Conservation (phyloP, 345 rosid species). For the Rhodomyrtus tomentosa region DNA sequence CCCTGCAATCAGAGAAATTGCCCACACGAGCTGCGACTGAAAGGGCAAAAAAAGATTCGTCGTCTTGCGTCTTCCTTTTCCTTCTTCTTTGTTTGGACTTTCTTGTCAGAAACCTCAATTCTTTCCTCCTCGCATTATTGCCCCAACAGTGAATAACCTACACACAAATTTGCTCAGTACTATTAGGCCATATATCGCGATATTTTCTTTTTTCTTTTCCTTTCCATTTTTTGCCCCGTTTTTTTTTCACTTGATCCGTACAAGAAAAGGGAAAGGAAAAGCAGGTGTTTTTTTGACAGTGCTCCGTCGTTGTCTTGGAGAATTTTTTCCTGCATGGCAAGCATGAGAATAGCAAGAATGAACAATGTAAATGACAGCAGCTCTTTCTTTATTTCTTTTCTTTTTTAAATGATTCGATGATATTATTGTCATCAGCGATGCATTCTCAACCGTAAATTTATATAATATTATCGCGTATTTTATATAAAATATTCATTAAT, state of each 20-base stretch:
- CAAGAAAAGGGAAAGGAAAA: neutral
- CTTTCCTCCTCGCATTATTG: neutral
- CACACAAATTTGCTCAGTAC: neutral
- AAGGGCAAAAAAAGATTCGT: neutral
- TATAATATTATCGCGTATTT: no score
- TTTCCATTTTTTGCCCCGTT: neutral
- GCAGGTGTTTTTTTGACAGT: neutral
- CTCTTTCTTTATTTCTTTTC: neutral
- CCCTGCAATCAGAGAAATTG: neutral
- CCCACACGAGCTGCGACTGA: neutral
- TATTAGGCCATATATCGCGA: neutral
- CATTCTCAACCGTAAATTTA: no score
- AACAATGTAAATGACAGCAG: neutral
- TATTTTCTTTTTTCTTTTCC: neutral
- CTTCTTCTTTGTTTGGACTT: neutral
- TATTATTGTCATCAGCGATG: no score
- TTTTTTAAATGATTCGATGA: no score
- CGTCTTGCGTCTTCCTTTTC: neutral
- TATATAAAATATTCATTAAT: no score
- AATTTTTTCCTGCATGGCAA: neutral
- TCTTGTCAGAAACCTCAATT: neutral
- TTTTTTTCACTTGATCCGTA: neutral
- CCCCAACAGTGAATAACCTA: neutral
- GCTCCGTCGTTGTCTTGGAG: neutral
- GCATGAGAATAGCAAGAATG: neutral